A percentile compares a stretch with the other conserved stretches of the same genome.
Evolutionary conservation across 179 eudicot species (phyloP).

Genomic region (Heliamphora pulchella): DNA sequence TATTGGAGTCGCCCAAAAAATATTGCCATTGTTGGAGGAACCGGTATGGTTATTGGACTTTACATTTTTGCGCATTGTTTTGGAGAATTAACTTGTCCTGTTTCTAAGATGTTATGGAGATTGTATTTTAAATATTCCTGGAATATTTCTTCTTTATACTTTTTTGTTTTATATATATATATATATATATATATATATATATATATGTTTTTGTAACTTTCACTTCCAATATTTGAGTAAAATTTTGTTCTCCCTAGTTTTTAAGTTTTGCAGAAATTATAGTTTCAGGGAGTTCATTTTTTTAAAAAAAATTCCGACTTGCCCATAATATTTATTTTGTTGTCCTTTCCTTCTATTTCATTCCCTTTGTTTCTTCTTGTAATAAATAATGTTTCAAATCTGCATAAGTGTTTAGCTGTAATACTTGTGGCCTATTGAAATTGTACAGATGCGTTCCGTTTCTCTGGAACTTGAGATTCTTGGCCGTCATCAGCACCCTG

Average conservation of each 20-base stretch:
- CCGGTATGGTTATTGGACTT: slow-evolving; percentile 46
- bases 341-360: not conserved
- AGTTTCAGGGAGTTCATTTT: not conserved
- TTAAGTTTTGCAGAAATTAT: not conserved
- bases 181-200: too few relatives aligned
- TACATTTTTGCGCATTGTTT: not conserved
- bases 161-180: not conserved
- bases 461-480: slow-evolving; percentile 85
- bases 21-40: slow-evolving; percentile 93
- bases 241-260: slow-evolving; percentile 6
- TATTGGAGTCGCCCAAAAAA: slow-evolving; percentile 73
- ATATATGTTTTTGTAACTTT: not conserved
- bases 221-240: not conserved
- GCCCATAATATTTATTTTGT: not conserved
- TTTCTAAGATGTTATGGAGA: not conserved
- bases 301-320: not conserved
- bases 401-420: slow-evolving; percentile 4
- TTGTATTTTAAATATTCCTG: not conserved
- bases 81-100: not conserved
- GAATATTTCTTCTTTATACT: not conserved
- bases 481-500: slow-evolving; percentile 85
- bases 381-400: not conserved
- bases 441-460: slow-evolving; percentile 76
- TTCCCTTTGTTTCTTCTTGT: not conserved
- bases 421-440: slow-evolving; percentile 7